Conservation (phyloP, 2,329 filamentous ascomycete genomes). For the Fusarium anguioides region DNA sequence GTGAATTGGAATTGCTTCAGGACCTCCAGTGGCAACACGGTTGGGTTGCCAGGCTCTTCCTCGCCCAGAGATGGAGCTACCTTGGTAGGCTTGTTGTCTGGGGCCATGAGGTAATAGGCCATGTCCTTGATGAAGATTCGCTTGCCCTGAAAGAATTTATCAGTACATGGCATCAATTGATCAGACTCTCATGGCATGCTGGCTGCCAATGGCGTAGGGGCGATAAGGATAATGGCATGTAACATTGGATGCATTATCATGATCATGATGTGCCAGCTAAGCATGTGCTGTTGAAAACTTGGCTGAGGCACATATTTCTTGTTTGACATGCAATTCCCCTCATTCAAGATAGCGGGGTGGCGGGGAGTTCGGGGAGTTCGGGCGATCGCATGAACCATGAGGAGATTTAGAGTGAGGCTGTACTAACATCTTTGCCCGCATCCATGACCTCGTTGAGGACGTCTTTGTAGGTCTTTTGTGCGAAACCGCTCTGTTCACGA, state of each 20-base stretch:
- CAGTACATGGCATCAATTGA: constrained; percentile 29
- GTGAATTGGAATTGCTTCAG: constrained; percentile 90
- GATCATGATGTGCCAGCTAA: background rate
- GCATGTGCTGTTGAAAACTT: background rate
- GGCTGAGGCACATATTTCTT: constrained; percentile 6
- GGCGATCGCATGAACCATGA: constrained; percentile 26
- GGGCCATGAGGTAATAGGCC: constrained; percentile 88
- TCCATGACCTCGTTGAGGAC: constrained; percentile 81
- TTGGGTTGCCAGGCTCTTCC: constrained; percentile 79
- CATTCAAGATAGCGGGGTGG: constrained; percentile 21
- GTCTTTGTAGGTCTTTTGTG: constrained; percentile 76
- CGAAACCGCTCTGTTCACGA: constrained; percentile 72
- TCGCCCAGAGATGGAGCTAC: constrained; percentile 84
- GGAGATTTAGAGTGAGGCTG: constrained; percentile 16
- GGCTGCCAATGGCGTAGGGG: background rate
- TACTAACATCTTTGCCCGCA: constrained; percentile 77
- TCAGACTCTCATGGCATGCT: background rate
- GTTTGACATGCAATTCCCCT: constrained; percentile 19
- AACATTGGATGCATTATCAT: constrained; percentile 2
- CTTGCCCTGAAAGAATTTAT: constrained; percentile 72
- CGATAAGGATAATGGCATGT: constrained; percentile 9
- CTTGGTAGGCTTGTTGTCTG: constrained; percentile 72
- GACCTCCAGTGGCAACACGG: constrained; percentile 79
- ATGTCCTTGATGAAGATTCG: constrained; percentile 99
- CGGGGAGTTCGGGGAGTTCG: constrained; percentile 37